Base-by-base conservation (phyloP, 2,329 filamentous ascomycete genomes). In the Apiospora rasikravindrae region DNA sequence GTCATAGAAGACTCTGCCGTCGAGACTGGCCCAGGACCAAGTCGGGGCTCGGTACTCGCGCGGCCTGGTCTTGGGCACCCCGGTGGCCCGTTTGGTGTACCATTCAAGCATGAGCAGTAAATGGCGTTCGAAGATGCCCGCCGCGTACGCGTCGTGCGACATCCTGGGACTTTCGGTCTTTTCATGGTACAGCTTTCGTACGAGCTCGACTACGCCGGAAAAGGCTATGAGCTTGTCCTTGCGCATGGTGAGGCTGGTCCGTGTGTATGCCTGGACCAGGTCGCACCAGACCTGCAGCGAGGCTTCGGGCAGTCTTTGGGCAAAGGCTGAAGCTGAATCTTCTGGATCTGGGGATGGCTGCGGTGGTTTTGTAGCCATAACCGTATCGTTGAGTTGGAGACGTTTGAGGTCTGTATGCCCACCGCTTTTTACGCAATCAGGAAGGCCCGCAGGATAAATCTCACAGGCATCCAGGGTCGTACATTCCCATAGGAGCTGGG, bases 1-100 rank as follows among this genome's bases (percentile, higher is more conserved):
- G 7, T 72, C 57, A 45, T 29, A 72, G 45, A 44, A 70, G 8
- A 68, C 57, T 16, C 68, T 57, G 3, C 47, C 57, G 1, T 72
- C 61, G 6, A 70, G 33, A 22, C 71, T 72, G 8, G 70, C 70
- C 70, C 70, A 71, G 1, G 70, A 71, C 70, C 70, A 71, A 0
- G 70, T 44, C 11, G 70, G 70, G 3, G 70, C 70, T 6, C 66
- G 22, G 14, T 64, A 71, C 10, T 61, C 33, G 33, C 33, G 33
- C 33, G 33, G 33, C 33, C 33, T 3, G 33, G 33, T 37, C 33
- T 37, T 37, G 33, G 33, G 33, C 33, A 37, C 33, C 33, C 33
- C 5, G 33, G 33, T 6, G 33, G 33, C 33, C 5, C 33, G 33
- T 37, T 37, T 37, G 33, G 33, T 47, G 26, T 61, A n/a, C 69